Percentiles rank a stretch among this genome's conserved stretches.
These are phyloP conservation scores for Cryphonectria carpinicola DNA, from an alignment of 2,329 filamentous ascomycete species.

Conservation along the genomic window DNA sequence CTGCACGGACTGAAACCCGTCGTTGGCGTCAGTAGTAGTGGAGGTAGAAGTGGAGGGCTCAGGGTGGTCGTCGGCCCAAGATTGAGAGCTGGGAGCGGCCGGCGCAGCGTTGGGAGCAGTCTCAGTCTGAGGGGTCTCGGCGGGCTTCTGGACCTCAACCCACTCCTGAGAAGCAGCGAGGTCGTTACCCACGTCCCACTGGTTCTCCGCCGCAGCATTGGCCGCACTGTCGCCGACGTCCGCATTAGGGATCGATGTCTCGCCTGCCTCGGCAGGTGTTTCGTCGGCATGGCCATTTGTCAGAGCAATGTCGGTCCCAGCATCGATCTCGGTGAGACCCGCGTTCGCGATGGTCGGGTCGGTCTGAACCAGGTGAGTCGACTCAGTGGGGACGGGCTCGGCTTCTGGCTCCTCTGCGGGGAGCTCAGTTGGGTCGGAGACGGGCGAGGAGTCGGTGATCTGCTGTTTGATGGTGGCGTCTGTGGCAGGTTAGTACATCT, in stretches of 20 bases:
- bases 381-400: slow-evolving; percentile 37
- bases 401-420: slow-evolving; percentile 34
- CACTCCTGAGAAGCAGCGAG: slow-evolving; percentile 65
- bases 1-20: slow-evolving; percentile 75
- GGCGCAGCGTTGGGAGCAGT: slow-evolving; percentile 65
- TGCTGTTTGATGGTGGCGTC: slow-evolving; percentile 63
- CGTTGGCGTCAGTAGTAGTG: slow-evolving; percentile 48
- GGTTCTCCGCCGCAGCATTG: slow-evolving; percentile 65
- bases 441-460: slow-evolving; percentile 56
- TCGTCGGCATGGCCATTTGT: slow-evolving; percentile 51
- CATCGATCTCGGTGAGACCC: slow-evolving; percentile 68
- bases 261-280: slow-evolving; percentile 33
- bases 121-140: slow-evolving; percentile 75
- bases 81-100: slow-evolving; percentile 62
- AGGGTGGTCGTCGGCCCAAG: slow-evolving; percentile 82
- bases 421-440: slow-evolving; percentile 37
- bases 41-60: slow-evolving; percentile 46
- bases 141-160: slow-evolving; percentile 70
- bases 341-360: slow-evolving; percentile 72
- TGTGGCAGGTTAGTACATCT: slow-evolving; percentile 39
- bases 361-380: slow-evolving; percentile 45
- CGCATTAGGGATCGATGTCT: slow-evolving; percentile 52
- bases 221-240: slow-evolving; percentile 56
- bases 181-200: slow-evolving; percentile 63
- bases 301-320: slow-evolving; percentile 45